phyloP scores from a whole-genome alignment of 805 yeast species.

The Cyberlindnera lachancei region DNA sequence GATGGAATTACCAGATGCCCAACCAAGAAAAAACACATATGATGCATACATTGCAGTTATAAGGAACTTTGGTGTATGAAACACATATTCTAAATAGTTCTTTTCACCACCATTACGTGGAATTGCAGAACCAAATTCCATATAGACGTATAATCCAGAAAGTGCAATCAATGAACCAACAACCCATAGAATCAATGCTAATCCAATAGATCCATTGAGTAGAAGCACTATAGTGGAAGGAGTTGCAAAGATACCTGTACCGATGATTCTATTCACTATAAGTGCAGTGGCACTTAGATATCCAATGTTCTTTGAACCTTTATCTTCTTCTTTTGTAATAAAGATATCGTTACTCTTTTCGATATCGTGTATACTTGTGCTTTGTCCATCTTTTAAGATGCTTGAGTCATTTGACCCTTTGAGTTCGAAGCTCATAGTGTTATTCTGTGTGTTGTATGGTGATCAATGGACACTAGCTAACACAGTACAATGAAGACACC shows the following conservation, averaged over 20 bases:
- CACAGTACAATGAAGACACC: too few relatives aligned
- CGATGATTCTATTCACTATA: constrained; percentile 62
- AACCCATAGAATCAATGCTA: constrained; percentile 65
- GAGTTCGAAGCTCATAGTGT: too few relatives aligned
- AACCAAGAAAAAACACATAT: constrained; percentile 67
- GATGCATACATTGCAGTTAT: constrained; percentile 62
- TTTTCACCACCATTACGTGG: constrained; percentile 85
- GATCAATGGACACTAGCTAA: too few relatives aligned
- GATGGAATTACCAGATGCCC: constrained; percentile 81
- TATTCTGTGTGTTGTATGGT: too few relatives aligned
- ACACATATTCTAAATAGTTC: constrained; percentile 69
- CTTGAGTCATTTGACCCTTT: too few relatives aligned
- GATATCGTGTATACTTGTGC: not conserved
- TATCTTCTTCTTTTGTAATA: constrained; percentile 27
- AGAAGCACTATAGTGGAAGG: constrained; percentile 47
- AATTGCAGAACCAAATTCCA: constrained; percentile 74
- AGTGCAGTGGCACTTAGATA: constrained; percentile 54
- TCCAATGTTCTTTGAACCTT: constrained; percentile 39
- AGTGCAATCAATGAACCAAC: constrained; percentile 66
- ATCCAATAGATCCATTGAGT: constrained; percentile 62
- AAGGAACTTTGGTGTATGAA: constrained; percentile 59
- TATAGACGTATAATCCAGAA: constrained; percentile 58
- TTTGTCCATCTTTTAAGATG: too few relatives aligned
- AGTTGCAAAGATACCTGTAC: constrained; percentile 71
- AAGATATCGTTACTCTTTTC: not conserved